phyloP scores from a whole-genome alignment of 768 basidiomycete species.

The Termitomyces heimii region DNA sequence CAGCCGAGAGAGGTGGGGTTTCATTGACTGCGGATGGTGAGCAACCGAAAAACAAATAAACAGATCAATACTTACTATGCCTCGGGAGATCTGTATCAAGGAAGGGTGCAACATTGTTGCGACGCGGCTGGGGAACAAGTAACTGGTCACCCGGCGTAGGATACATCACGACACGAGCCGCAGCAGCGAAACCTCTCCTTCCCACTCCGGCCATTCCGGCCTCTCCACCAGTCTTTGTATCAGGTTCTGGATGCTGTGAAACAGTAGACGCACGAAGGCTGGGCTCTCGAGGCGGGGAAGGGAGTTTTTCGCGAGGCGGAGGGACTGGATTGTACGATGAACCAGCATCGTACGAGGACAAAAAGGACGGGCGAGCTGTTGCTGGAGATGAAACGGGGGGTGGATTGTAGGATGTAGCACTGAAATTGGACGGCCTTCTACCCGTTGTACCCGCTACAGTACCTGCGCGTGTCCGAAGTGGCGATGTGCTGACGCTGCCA shows the following conservation, averaged over 20 bases:
- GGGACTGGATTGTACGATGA: neutral
- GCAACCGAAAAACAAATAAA: neutral
- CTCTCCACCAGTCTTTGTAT: constrained; percentile 70
- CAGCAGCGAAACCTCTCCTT: constrained; percentile 77
- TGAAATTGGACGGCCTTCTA: constrained; percentile 16
- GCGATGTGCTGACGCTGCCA: constrained; percentile 11
- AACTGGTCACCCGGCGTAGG: constrained; percentile 13
- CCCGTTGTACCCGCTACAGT: constrained; percentile 15
- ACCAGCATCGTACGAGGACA: constrained; percentile 2
- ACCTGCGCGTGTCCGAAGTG: constrained; percentile 19
- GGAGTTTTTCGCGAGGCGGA: neutral
- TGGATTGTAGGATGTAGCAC: neutral
- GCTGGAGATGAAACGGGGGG: constrained; percentile 5
- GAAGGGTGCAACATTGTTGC: constrained; percentile 34
- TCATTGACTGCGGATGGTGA: constrained; percentile 21
- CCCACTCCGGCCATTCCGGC: constrained; percentile 93
- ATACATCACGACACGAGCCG: constrained; percentile 48
- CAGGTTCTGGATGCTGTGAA: constrained; percentile 20
- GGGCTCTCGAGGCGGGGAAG: neutral
- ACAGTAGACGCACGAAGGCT: constrained; percentile 10
- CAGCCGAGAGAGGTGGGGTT: constrained; percentile 44
- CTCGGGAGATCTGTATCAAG: constrained; percentile 40
- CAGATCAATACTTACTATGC: constrained; percentile 28
- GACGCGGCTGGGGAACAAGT: constrained; percentile 16
- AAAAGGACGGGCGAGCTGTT: constrained; percentile 11